A percentile compares a stretch with the other conserved stretches of the same genome.
Evolutionary conservation across 495 filamentous ascomycete genomes (phyloP).

Genomic region (Aspergillus carlsbadensis): DNA sequence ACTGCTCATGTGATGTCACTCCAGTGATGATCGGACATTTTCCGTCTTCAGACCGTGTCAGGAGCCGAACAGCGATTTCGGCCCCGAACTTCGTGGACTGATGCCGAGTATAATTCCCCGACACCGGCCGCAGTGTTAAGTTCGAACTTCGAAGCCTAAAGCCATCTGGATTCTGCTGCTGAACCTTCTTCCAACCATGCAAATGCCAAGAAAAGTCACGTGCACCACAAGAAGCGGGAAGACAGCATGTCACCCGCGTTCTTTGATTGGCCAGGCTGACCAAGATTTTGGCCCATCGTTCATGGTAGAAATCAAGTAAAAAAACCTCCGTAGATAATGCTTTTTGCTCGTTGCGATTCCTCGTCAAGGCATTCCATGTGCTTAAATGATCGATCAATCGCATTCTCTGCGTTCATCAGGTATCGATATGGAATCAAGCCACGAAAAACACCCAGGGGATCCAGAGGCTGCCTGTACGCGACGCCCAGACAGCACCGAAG

Average conservation of each 20-base stretch:
- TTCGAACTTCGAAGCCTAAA: no score
- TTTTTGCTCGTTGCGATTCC: no score
- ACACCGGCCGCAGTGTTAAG: background rate
- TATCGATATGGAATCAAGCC: background rate
- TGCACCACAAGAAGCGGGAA: no score
- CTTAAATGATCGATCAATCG: background rate
- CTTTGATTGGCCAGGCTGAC: background rate
- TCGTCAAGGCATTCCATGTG: no score
- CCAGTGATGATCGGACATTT: background rate
- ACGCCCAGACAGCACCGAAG: background rate
- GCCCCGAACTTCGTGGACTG: background rate
- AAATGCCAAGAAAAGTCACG: background rate
- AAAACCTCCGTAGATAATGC: no score
- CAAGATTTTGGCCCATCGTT: no score
- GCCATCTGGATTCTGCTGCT: no score
- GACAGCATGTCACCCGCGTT: background rate
- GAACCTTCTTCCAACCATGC: no score
- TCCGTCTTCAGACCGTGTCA: background rate
- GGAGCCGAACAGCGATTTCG: background rate
- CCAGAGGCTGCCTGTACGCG: slow-evolving; percentile 10
- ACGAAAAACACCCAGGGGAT: slow-evolving; percentile 5
- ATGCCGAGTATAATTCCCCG: background rate
- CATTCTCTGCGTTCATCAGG: background rate
- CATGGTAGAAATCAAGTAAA: no score
- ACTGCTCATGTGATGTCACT: background rate